Evolutionary conservation across 2,329 filamentous ascomycete species (phyloP).

Genomic region (Tolypocladium tropicale): DNA sequence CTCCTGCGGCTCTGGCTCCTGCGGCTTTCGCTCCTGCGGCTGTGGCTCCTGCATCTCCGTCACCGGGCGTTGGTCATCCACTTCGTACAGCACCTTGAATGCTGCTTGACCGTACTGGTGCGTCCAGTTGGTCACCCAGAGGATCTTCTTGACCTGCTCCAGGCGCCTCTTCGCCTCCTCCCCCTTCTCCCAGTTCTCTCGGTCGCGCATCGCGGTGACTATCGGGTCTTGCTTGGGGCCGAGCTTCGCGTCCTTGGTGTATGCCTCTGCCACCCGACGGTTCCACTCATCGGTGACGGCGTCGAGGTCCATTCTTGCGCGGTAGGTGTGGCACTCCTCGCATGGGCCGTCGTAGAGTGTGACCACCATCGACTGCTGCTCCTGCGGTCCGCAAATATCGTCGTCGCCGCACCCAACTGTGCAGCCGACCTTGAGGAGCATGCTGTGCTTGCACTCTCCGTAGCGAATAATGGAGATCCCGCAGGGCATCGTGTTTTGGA

Average conservation of each 20-base stretch:
- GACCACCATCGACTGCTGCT: slow-evolving; percentile 10
- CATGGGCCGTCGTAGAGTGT: slow-evolving; percentile 17
- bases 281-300: slow-evolving; percentile 6
- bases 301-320: slow-evolving; percentile 3
- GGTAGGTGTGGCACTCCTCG: slow-evolving; percentile 12
- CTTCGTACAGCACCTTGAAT: slow-evolving; percentile 9
- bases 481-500: slow-evolving; percentile 15
- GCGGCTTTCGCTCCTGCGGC: neutral
- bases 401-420: slow-evolving; percentile 10
- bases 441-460: slow-evolving; percentile 14
- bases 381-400: slow-evolving; percentile 8
- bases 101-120: slow-evolving; percentile 13
- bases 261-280: neutral
- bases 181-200: slow-evolving; percentile 4
- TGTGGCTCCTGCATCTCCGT: neutral
- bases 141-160: slow-evolving; percentile 13
- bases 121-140: slow-evolving; percentile 16
- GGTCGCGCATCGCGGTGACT: too few relatives aligned
- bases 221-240: too few relatives aligned
- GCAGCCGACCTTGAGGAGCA: slow-evolving; percentile 17
- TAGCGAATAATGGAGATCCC: slow-evolving; percentile 15
- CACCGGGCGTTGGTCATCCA: too few relatives aligned
- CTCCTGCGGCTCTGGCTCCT: neutral
- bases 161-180: slow-evolving; percentile 2
- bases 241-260: too few relatives aligned